These are phyloP conservation scores for Saitoella complicata DNA, from an alignment of 805 yeast species.

Conservation along the genomic window DNA sequence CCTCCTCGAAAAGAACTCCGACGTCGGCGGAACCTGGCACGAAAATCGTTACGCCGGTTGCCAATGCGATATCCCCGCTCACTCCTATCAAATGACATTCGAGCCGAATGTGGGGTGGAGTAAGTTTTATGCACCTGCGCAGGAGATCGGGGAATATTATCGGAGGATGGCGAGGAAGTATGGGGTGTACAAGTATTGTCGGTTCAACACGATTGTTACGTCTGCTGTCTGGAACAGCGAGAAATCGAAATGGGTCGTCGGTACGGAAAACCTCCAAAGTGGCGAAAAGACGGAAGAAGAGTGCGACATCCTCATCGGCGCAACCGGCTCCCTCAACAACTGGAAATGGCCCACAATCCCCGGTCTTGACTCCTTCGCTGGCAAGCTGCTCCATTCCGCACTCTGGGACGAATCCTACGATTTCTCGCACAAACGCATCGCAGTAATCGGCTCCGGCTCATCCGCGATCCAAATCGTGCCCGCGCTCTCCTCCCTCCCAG, in stretches of 20 bases:
- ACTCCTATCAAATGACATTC: slow-evolving; percentile 17
- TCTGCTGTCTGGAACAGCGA: slow-evolving; percentile 12
- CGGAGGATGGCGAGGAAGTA: slow-evolving; percentile 15
- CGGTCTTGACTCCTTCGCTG: slow-evolving; percentile 18
- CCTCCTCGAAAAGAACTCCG: slow-evolving; percentile 18
- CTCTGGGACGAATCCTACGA: slow-evolving; percentile 18
- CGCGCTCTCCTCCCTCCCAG: too few relatives aligned
- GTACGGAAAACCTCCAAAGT: slow-evolving; percentile 3
- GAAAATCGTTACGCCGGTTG: slow-evolving; percentile 17
- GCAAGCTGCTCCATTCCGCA: slow-evolving; percentile 20
- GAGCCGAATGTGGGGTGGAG: slow-evolving; percentile 18
- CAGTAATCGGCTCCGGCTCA: slow-evolving; percentile 23
- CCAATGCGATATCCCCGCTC: slow-evolving; percentile 19
- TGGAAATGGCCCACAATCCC: slow-evolving; percentile 18
- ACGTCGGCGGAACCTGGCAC: slow-evolving; percentile 18
- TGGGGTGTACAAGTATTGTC: slow-evolving; percentile 12
- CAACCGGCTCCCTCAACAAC: slow-evolving; percentile 14
- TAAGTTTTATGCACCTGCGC: slow-evolving; percentile 14
- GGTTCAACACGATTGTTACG: slow-evolving; percentile 11
- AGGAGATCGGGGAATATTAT: slow-evolving; percentile 16
- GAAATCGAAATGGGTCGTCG: slow-evolving; percentile 9
- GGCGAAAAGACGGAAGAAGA: slow-evolving; percentile 2
- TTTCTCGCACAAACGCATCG: slow-evolving; percentile 15
- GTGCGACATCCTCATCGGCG: slow-evolving; percentile 4
- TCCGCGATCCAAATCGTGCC: slow-evolving; percentile 22